A percentile compares a stretch with the other conserved stretches of the same genome.
These are phyloP conservation scores for Yamadazyma kanchanaburiensis DNA, from an alignment of 1,139 yeast genomes.

Conservation along the genomic window DNA sequence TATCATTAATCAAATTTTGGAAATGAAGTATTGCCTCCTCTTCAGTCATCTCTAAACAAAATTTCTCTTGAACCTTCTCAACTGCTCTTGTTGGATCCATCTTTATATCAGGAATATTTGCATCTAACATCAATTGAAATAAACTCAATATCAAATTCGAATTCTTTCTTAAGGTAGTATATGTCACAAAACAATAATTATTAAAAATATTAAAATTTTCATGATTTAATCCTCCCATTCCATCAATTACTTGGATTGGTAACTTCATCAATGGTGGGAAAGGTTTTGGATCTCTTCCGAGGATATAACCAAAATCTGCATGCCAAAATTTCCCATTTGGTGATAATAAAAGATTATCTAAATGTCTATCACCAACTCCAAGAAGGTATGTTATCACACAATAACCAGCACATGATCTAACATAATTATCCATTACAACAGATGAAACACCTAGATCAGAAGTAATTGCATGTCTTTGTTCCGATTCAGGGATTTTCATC, in stretches of 20 bases:
- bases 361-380: conserved; percentile 96
- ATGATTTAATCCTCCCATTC: conserved; percentile 92
- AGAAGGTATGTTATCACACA: conserved; percentile 92
- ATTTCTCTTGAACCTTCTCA: conserved; percentile 89
- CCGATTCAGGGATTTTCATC: conserved; percentile 2
- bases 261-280: conserved; percentile 98
- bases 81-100: conserved; percentile 76
- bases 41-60: conserved; percentile 88
- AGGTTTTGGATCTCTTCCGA: conserved; percentile 97
- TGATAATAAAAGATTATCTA: conserved; percentile 75
- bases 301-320: conserved; percentile 95
- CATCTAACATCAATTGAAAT: conserved; percentile 91
- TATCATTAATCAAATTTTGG: conserved; percentile 88
- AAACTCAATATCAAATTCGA: conserved; percentile 85
- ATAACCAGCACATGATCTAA: conserved; percentile 95
- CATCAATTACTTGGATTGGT: conserved; percentile 95
- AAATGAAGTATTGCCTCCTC: conserved; percentile 94
- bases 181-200: conserved; percentile 92
- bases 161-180: conserved; percentile 83
- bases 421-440: conserved; percentile 87
- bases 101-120: conserved; percentile 84
- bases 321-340: conserved; percentile 89
- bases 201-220: conserved; percentile 84
- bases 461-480: conserved; percentile 28
- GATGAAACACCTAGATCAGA: conserved; percentile 72